Evolutionary conservation across 768 basidiomycete genomes (phyloP).

Genomic region (Pleurotus platypus): DNA sequence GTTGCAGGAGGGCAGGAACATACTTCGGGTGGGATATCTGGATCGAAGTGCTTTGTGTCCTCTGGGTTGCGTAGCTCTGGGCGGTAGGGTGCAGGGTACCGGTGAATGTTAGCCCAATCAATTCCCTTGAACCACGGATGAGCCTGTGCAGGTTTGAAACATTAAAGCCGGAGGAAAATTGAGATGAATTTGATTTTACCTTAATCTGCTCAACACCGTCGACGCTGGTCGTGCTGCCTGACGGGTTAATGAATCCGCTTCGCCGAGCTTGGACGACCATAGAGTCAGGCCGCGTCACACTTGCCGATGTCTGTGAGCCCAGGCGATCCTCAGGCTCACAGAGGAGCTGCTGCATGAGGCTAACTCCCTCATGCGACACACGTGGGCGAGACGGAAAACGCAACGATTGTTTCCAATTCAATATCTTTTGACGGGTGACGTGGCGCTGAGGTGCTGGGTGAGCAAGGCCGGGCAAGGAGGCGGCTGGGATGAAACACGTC

Average conservation of each 20-base stretch:
- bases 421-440: conserved; percentile 93
- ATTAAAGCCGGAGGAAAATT: not conserved
- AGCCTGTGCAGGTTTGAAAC: conserved; percentile 37
- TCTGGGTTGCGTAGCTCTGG: conserved; percentile 79
- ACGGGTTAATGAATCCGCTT: conserved; percentile 61
- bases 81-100: conserved; percentile 81
- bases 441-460: conserved; percentile 57
- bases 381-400: conserved; percentile 82
- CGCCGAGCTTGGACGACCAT: conserved; percentile 71
- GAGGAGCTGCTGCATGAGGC: conserved; percentile 83
- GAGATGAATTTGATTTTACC: conserved; percentile 34
- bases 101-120: conserved; percentile 86
- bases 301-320: conserved; percentile 68
- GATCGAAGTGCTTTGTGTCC: conserved; percentile 94
- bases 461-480: conserved; percentile 14
- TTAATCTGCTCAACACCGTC: conserved; percentile 94
- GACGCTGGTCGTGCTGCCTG: conserved; percentile 44
- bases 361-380: conserved; percentile 83
- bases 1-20: conserved; percentile 24
- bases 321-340: conserved; percentile 96
- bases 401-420: conserved; percentile 90
- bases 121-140: conserved; percentile 92
- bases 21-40: conserved; percentile 91
- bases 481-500: conserved; percentile 8
- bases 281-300: conserved; percentile 73